Percentiles rank a stretch among this genome's conserved stretches.
Evolutionary conservation across 2,329 filamentous ascomycete species (phyloP).

Genomic region (Coleophoma crateriformis): DNA sequence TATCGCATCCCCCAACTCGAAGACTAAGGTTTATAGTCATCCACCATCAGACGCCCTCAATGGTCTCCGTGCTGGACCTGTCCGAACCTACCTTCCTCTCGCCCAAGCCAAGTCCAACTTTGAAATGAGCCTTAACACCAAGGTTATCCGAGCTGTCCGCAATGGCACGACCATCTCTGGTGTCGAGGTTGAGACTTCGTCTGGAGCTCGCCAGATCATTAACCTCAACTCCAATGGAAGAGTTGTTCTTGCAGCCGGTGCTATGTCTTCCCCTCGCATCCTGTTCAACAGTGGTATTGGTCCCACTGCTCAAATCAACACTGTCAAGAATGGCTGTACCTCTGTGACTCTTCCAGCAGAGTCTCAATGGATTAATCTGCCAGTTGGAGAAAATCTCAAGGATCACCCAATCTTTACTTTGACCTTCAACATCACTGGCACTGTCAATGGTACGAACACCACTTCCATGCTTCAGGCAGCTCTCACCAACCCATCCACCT

Average conservation of each 20-base stretch:
- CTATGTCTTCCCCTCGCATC: slow-evolving; percentile 20
- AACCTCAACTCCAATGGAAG: slow-evolving; percentile 20
- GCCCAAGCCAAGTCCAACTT: slow-evolving; percentile 57
- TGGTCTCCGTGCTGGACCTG: slow-evolving; percentile 61
- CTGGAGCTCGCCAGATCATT: slow-evolving; percentile 28
- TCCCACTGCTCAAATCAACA: slow-evolving; percentile 29
- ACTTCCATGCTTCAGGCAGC: slow-evolving; percentile 28
- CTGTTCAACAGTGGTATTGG: slow-evolving; percentile 24
- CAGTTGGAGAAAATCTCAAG: slow-evolving; percentile 52
- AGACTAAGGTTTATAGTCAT: slow-evolving; percentile 58
- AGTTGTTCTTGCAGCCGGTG: slow-evolving; percentile 16
- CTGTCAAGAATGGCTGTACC: slow-evolving; percentile 14
- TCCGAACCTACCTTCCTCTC: slow-evolving; percentile 63
- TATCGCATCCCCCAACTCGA: slow-evolving; percentile 46
- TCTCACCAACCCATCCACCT: slow-evolving; percentile 39
- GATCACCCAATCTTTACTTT: slow-evolving; percentile 45
- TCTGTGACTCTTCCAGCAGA: slow-evolving; percentile 38
- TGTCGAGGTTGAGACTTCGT: slow-evolving; percentile 42
- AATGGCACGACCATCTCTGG: slow-evolving; percentile 55
- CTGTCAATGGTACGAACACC: background rate
- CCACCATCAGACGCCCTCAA: slow-evolving; percentile 60
- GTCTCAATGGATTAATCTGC: slow-evolving; percentile 50
- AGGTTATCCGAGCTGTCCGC: slow-evolving; percentile 59
- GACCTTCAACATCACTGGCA: slow-evolving; percentile 13
- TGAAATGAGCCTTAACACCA: slow-evolving; percentile 57